A percentile compares a stretch with the other conserved stretches of the same genome.
These are phyloP conservation scores for Cordyceps javanica DNA, from an alignment of 2,329 filamentous ascomycete species.

Conservation along the genomic window DNA sequence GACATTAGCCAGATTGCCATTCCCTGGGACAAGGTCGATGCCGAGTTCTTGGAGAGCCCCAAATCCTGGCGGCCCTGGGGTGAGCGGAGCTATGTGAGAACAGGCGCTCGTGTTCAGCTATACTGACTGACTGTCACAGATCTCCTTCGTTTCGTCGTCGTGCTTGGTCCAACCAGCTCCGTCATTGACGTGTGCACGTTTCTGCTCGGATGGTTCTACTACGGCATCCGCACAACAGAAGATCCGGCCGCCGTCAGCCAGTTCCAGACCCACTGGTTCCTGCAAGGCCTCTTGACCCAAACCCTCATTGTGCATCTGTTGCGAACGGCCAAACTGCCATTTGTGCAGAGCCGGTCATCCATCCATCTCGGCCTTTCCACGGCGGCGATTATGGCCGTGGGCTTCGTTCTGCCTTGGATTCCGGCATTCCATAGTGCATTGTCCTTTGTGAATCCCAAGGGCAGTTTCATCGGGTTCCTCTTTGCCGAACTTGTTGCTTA, in stretches of 20 bases:
- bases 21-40: slow-evolving; percentile 24
- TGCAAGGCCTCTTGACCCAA: slow-evolving; percentile 23
- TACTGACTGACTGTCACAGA: slow-evolving; percentile 11
- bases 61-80: slow-evolving; percentile 21
- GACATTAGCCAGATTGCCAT: slow-evolving; percentile 25
- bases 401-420: slow-evolving; percentile 22
- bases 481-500: slow-evolving; percentile 20
- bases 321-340: slow-evolving; percentile 22
- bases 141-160: slow-evolving; percentile 23
- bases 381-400: slow-evolving; percentile 20
- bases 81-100: neutral
- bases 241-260: slow-evolving; percentile 13
- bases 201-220: slow-evolving; percentile 20
- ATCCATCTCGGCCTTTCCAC: slow-evolving; percentile 20
- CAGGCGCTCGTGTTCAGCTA: neutral
- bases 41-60: slow-evolving; percentile 21
- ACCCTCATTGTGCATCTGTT: slow-evolving; percentile 24
- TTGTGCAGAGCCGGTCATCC: slow-evolving; percentile 20
- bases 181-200: slow-evolving; percentile 23
- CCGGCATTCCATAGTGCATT: slow-evolving; percentile 18
- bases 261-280: slow-evolving; percentile 24
- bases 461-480: slow-evolving; percentile 20
- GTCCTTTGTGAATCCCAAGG: slow-evolving; percentile 18
- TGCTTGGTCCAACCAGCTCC: slow-evolving; percentile 23
- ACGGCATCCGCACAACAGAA: slow-evolving; percentile 17